Evolutionary conservation across 208 protist species (phyloP).

Genomic region (Herpetomonas tarakana): DNA sequence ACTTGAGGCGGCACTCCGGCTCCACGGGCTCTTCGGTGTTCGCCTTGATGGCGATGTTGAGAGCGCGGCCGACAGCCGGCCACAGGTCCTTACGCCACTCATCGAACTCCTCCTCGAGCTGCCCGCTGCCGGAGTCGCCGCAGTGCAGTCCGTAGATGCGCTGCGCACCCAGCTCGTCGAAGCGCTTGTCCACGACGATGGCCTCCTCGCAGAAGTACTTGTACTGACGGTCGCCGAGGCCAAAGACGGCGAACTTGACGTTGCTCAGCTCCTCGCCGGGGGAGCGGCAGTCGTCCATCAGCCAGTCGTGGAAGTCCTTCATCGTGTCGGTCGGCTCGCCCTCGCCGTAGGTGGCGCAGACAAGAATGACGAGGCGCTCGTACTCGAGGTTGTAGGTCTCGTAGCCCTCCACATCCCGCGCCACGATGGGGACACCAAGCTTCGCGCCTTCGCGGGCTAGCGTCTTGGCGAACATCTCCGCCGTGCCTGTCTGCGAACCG

Average conservation of each 20-base stretch:
- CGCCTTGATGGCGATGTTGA: constrained; percentile 72
- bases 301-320: constrained; percentile 83
- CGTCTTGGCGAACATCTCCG: constrained; percentile 89
- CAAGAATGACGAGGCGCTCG: constrained; percentile 66
- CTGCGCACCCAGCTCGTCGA: constrained; percentile 84
- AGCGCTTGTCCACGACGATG: constrained; percentile 81
- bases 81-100: constrained; percentile 84
- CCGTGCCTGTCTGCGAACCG: constrained; percentile 88
- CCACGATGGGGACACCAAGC: constrained; percentile 52
- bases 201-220: constrained; percentile 87
- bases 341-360: constrained; percentile 91
- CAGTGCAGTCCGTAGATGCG: constrained; percentile 78
- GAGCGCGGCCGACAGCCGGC: constrained; percentile 66
- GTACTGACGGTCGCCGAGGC: constrained; percentile 89
- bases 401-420: constrained; percentile 72
- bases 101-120: constrained; percentile 88
- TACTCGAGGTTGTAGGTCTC: constrained; percentile 50
- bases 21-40: constrained; percentile 70
- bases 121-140: constrained; percentile 70
- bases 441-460: constrained; percentile 65
- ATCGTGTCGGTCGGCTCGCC: constrained; percentile 91
- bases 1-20: constrained; percentile 79
- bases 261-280: constrained; percentile 55
- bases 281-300: constrained; percentile 63
- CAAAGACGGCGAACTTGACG: constrained; percentile 89